Percentiles rank a stretch among this genome's conserved stretches.
Conservation (phyloP, 2,329 filamentous ascomycete species). For the Cercospora beticola region DNA sequence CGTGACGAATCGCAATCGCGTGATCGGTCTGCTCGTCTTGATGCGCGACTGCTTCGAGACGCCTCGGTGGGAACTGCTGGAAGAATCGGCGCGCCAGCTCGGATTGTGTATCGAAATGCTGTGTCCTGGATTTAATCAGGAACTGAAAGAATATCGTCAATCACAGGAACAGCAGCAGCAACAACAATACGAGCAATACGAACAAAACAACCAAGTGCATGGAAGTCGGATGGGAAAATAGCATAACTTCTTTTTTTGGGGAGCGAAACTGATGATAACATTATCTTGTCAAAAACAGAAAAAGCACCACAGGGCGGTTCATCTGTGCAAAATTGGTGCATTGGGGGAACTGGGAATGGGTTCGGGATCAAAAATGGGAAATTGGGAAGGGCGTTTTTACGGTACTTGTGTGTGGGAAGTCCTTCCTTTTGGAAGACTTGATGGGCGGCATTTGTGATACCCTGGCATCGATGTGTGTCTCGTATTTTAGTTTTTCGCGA, state of each 20-base stretch:
- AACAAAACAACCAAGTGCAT: not conserved
- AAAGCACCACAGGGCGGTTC: conserved; percentile 11
- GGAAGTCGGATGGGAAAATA: not conserved
- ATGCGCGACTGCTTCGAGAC: conserved; percentile 77
- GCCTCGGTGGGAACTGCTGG: conserved; percentile 86
- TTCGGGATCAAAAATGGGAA: not conserved
- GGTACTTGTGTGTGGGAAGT: not conserved
- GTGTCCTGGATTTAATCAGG: conserved; percentile 30
- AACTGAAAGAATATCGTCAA: conserved; percentile 11
- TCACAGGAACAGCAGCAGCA: conserved; percentile 3
- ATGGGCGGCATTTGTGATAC: conserved; percentile 34
- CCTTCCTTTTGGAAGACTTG: conserved; percentile 1
- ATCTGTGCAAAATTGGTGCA: conserved; percentile 5
- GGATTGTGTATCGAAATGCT: conserved; percentile 74
- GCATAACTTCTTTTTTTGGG: not conserved
- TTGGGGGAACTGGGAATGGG: not conserved
- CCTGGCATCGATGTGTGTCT: conserved; percentile 18
- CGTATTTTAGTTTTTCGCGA: conserved; percentile 1
- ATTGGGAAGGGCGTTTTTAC: not conserved
- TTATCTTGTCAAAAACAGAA: conserved; percentile 12
- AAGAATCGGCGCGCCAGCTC: conserved; percentile 79
- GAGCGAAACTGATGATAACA: conserved; percentile 1
- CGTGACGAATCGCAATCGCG: conserved; percentile 75
- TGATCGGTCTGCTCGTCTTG: conserved; percentile 76
- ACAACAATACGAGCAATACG: not conserved